Evolutionary conservation across 2,329 filamentous ascomycete genomes (phyloP).

Genomic region (Ustulina deusta): DNA sequence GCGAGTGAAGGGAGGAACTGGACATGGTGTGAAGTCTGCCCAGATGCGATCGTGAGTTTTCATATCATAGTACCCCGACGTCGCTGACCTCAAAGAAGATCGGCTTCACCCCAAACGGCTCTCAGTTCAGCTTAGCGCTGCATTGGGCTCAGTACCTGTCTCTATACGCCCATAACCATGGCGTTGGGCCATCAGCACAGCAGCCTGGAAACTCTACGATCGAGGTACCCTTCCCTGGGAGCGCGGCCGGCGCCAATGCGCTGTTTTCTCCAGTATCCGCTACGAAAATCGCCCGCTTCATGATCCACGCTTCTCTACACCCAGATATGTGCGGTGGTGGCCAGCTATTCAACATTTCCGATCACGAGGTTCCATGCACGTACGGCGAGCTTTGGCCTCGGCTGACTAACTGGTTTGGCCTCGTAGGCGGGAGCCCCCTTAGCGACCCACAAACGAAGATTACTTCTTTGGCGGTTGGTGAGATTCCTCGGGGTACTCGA

Average conservation of each 20-base stretch:
- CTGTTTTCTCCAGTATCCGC: conserved; percentile 52
- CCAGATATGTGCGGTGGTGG: conserved; percentile 46
- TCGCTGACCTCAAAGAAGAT: conserved; percentile 28
- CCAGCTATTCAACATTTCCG: conserved; percentile 52
- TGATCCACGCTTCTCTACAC: conserved; percentile 50
- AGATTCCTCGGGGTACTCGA: conserved; percentile 9
- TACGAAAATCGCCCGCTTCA: conserved; percentile 47
- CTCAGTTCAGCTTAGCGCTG: conserved; percentile 52
- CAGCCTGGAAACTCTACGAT: conserved; percentile 4
- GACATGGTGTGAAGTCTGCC: conserved; percentile 56
- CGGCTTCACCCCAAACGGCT: conserved; percentile 56
- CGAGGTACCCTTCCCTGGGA: conserved; percentile 51
- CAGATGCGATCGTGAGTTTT: conserved; percentile 51
- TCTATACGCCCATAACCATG: conserved; percentile 51
- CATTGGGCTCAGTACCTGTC: conserved; percentile 58
- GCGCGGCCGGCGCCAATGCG: conserved; percentile 41
- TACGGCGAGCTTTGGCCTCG: conserved; percentile 51
- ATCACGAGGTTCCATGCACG: conserved; percentile 45
- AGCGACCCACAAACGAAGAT: background rate
- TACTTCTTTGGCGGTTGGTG: conserved; percentile 10
- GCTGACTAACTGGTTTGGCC: conserved; percentile 51
- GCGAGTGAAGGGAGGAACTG: conserved; percentile 50
- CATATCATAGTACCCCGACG: background rate
- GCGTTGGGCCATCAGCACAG: conserved; percentile 14
- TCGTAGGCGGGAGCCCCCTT: conserved; percentile 46